A percentile compares a stretch with the other conserved stretches of the same genome.
Conservation (phyloP, 805 yeast species). For the Cyberlindnera mississippiensis region DNA sequence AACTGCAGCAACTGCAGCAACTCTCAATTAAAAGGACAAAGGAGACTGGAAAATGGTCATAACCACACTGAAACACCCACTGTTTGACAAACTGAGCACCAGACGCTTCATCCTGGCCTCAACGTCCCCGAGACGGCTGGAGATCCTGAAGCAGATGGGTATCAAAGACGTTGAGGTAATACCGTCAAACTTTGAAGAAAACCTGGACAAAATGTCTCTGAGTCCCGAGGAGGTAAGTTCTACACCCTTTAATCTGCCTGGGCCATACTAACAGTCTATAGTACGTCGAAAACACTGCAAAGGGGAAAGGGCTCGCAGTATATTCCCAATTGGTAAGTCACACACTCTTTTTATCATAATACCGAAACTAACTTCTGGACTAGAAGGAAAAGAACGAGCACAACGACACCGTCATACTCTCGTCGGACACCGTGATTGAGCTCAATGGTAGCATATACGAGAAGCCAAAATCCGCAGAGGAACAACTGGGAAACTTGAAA, state of each 20-base stretch:
- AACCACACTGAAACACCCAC: slow-evolving; percentile 28
- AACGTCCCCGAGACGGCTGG: slow-evolving; percentile 74
- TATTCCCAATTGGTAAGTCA: slow-evolving; percentile 36
- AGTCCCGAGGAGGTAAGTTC: slow-evolving; percentile 41
- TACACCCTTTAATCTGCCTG: neutral
- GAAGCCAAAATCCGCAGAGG: slow-evolving; percentile 62
- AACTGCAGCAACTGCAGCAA: too few species aligned
- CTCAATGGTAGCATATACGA: slow-evolving; percentile 62
- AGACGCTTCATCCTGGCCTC: slow-evolving; percentile 64
- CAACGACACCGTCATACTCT: slow-evolving; percentile 34
- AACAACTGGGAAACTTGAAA: slow-evolving; percentile 48
- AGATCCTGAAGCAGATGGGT: slow-evolving; percentile 62
- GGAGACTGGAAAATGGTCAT: too few species aligned
- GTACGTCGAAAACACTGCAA: slow-evolving; percentile 72
- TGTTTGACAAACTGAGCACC: slow-evolving; percentile 23
- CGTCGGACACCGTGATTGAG: slow-evolving; percentile 81
- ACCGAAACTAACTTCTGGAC: too few species aligned
- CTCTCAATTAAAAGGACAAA: neutral
- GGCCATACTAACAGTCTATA: slow-evolving; percentile 18
- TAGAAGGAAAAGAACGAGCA: too few species aligned
- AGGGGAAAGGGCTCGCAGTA: slow-evolving; percentile 63
- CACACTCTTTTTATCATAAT: too few species aligned
- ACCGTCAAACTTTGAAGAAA: slow-evolving; percentile 73
- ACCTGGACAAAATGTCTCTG: slow-evolving; percentile 51
- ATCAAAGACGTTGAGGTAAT: slow-evolving; percentile 41